These are phyloP conservation scores for Setaria viridis DNA, from an alignment of 202 grass and related monocot genomes.

Conservation along the genomic window DNA sequence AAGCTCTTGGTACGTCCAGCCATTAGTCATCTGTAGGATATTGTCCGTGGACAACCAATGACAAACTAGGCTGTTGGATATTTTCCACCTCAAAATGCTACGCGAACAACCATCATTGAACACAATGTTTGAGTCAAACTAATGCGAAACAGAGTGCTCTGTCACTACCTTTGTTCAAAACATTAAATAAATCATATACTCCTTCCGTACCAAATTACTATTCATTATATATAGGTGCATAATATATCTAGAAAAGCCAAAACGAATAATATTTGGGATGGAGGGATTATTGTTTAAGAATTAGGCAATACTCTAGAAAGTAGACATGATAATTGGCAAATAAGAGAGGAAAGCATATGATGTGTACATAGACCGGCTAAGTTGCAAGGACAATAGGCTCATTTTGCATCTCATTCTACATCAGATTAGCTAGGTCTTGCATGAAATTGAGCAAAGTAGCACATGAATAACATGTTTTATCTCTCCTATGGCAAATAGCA, in stretches of 20 bases:
- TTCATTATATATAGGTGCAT: no score
- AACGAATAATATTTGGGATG: no score
- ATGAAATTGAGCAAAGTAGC: not conserved
- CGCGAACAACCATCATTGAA: not conserved
- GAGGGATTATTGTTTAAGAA: not conserved
- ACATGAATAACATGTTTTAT: not conserved
- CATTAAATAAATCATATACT: not conserved
- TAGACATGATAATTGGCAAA: not conserved
- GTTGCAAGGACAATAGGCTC: no score
- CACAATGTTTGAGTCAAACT: not conserved
- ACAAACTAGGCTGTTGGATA: slow-evolving; percentile 3
- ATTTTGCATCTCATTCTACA: not conserved
- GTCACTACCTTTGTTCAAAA: not conserved
- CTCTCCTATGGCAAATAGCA: not conserved
- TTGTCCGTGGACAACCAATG: not conserved
- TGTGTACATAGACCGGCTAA: not conserved
- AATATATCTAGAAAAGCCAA: no score
- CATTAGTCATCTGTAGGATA: not conserved
- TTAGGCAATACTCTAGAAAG: not conserved
- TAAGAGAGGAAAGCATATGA: not conserved
- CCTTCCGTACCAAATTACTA: no score
- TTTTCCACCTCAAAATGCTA: slow-evolving; percentile 21
- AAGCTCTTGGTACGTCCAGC: not conserved
- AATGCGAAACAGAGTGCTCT: not conserved
- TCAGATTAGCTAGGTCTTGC: not conserved